These are phyloP conservation scores for Aspergillus coremiiformis DNA, from an alignment of 495 filamentous ascomycete genomes.

Conservation along the genomic window DNA sequence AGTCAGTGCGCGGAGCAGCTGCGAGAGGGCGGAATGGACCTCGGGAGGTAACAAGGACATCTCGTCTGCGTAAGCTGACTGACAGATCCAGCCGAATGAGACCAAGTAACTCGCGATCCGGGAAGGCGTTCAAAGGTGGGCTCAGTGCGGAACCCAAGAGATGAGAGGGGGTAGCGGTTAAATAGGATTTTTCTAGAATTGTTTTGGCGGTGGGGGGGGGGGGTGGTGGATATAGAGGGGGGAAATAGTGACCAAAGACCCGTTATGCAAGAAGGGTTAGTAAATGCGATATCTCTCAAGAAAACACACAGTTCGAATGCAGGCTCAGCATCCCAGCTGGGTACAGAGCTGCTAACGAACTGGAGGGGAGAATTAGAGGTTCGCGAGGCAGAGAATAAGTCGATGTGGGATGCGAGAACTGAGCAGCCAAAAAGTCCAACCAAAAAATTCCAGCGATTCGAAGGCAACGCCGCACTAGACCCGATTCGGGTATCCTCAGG, in stretches of 20 bases:
- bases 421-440: slow-evolving; percentile 6
- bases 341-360: slow-evolving; percentile 6
- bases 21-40: slow-evolving; percentile 69
- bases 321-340: slow-evolving; percentile 17
- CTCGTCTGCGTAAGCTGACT: slow-evolving; percentile 20
- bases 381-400: slow-evolving; percentile 3
- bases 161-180: slow-evolving; percentile 10
- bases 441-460: slow-evolving; percentile 9
- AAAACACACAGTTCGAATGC: slow-evolving; percentile 2
- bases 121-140: slow-evolving; percentile 4
- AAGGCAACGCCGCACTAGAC: slow-evolving; percentile 4
- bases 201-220: slow-evolving; percentile 24
- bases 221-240: slow-evolving; percentile 25
- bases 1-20: slow-evolving; percentile 78
- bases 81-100: slow-evolving; percentile 9
- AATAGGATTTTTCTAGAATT: slow-evolving; percentile 18
- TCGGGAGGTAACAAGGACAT: slow-evolving; percentile 86
- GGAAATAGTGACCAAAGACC: slow-evolving; percentile 21
- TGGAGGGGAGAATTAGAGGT: slow-evolving; percentile 1
- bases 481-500: slow-evolving; percentile 1
- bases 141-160: slow-evolving; percentile 17
- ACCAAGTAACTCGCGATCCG: slow-evolving; percentile 10
- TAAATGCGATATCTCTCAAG: slow-evolving; percentile 4
- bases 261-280: not conserved
- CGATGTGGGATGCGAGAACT: slow-evolving; percentile 4